These are phyloP conservation scores for Ceratobasidium theobromae DNA, from an alignment of 1,284 basidiomycete genomes.

Conservation along the genomic window DNA sequence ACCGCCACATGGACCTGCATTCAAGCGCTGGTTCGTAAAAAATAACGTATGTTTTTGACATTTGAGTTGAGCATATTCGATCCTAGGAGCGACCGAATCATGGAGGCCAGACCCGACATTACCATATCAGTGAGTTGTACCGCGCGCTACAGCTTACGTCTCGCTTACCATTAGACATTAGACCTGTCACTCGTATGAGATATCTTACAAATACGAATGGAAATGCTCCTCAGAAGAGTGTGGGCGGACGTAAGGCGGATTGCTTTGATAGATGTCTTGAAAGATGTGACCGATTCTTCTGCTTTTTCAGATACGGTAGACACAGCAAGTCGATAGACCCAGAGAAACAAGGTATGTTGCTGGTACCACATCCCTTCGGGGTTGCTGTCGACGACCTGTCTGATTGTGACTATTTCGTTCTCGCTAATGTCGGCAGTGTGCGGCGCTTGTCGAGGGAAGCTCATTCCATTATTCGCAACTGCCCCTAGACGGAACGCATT, in stretches of 20 bases:
- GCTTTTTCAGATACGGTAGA: slow-evolving; percentile 62
- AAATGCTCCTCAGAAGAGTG: slow-evolving; percentile 58
- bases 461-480: background rate
- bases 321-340: slow-evolving; percentile 74
- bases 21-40: slow-evolving; percentile 63
- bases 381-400: background rate
- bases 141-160: slow-evolving; percentile 33
- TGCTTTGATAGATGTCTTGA: background rate
- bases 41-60: background rate
- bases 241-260: slow-evolving; percentile 56
- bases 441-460: slow-evolving; percentile 30
- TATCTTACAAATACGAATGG: slow-evolving; percentile 77
- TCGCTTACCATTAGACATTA: slow-evolving; percentile 40
- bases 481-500: background rate
- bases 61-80: background rate
- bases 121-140: slow-evolving; percentile 60
- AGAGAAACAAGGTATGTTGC: slow-evolving; percentile 64
- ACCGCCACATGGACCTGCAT: slow-evolving; percentile 66
- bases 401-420: background rate
- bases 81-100: slow-evolving; percentile 63
- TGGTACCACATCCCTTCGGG: slow-evolving; percentile 40
- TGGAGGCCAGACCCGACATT: slow-evolving; percentile 63
- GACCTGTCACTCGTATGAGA: slow-evolving; percentile 75
- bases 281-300: background rate
- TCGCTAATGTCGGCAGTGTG: slow-evolving; percentile 27